These are phyloP conservation scores for Cyberlindnera subsufficiens DNA, from an alignment of 805 yeast species.

Conservation along the genomic window DNA sequence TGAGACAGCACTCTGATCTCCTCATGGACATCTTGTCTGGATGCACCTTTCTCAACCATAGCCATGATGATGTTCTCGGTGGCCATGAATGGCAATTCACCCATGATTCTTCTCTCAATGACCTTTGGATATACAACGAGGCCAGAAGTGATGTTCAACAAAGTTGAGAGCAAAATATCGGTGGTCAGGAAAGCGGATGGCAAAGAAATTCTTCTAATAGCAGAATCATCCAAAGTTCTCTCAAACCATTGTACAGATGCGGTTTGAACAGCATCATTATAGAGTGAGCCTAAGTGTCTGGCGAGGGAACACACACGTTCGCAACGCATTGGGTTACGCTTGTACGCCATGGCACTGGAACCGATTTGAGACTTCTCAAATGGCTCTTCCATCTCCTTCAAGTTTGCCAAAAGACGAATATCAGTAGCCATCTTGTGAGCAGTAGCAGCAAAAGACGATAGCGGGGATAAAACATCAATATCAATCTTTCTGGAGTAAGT, in stretches of 20 bases:
- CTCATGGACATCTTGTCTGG: slow-evolving; percentile 98
- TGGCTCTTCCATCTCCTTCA: slow-evolving; percentile 97
- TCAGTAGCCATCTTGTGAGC: slow-evolving; percentile 98
- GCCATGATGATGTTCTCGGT: slow-evolving; percentile 99
- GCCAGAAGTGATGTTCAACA: slow-evolving; percentile 89
- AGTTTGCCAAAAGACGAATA: slow-evolving; percentile 88
- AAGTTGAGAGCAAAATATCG: slow-evolving; percentile 84
- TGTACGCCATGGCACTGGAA: slow-evolving; percentile 97
- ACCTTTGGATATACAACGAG: slow-evolving; percentile 98
- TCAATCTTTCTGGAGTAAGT: slow-evolving; percentile 98
- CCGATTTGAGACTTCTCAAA: slow-evolving; percentile 99
- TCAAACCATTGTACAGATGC: slow-evolving; percentile 99
- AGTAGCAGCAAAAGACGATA: slow-evolving; percentile 91
- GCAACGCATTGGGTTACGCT: slow-evolving; percentile 99
- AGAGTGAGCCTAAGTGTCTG: slow-evolving; percentile 88
- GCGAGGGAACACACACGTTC: slow-evolving; percentile 98
- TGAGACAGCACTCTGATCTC: slow-evolving; percentile 94
- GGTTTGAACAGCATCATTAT: slow-evolving; percentile 91
- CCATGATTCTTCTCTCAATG: slow-evolving; percentile 88
- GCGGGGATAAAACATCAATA: slow-evolving; percentile 86
- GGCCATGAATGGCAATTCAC: slow-evolving; percentile 99
- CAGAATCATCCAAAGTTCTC: slow-evolving; percentile 96
- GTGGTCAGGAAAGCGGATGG: slow-evolving; percentile 97
- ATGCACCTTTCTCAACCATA: slow-evolving; percentile 96
- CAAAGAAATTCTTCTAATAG: slow-evolving; percentile 92